Evolutionary conservation across 495 filamentous ascomycete species (phyloP).

Genomic region (Penicillium cosmopolitanum): DNA sequence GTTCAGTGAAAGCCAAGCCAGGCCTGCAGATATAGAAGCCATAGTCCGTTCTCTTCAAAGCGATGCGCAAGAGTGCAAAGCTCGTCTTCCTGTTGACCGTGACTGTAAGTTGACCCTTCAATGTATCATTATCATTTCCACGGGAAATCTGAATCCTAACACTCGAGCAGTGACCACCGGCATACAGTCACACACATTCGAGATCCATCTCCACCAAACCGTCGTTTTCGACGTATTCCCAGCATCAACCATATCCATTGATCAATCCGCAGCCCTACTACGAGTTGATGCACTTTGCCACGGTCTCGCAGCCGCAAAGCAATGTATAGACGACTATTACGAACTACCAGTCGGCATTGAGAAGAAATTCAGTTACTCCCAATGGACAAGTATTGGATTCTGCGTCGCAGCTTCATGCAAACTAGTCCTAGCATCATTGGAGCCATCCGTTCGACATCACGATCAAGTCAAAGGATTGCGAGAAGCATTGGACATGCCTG

Average conservation of each 20-base stretch:
- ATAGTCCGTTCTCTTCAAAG: slow-evolving; percentile 14
- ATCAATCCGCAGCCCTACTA: neutral
- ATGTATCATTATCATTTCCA: neutral
- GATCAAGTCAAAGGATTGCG: slow-evolving; percentile 14
- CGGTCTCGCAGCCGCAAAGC: slow-evolving; percentile 20
- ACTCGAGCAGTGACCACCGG: slow-evolving; percentile 11
- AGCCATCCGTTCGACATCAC: slow-evolving; percentile 20
- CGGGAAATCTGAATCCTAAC: neutral
- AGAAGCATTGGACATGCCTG: slow-evolving; percentile 12
- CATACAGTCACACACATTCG: slow-evolving; percentile 15
- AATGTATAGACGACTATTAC: slow-evolving; percentile 17
- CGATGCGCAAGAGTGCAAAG: slow-evolving; percentile 20
- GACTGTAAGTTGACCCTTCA: slow-evolving; percentile 9
- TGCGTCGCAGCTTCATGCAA: slow-evolving; percentile 22
- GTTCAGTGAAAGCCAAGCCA: slow-evolving; percentile 9
- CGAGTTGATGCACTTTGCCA: slow-evolving; percentile 17
- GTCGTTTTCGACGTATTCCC: slow-evolving; percentile 17
- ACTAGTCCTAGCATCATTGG: slow-evolving; percentile 19
- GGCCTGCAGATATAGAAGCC: slow-evolving; percentile 13
- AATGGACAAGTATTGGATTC: slow-evolving; percentile 22
- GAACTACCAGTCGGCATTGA: slow-evolving; percentile 10
- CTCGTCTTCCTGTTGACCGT: slow-evolving; percentile 14
- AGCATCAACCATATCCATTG: neutral
- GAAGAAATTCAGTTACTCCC: slow-evolving; percentile 11
- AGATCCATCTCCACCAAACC: slow-evolving; percentile 22